phyloP scores from a whole-genome alignment of 1,139 yeast species.

The Blastobotrys proliferans region DNA sequence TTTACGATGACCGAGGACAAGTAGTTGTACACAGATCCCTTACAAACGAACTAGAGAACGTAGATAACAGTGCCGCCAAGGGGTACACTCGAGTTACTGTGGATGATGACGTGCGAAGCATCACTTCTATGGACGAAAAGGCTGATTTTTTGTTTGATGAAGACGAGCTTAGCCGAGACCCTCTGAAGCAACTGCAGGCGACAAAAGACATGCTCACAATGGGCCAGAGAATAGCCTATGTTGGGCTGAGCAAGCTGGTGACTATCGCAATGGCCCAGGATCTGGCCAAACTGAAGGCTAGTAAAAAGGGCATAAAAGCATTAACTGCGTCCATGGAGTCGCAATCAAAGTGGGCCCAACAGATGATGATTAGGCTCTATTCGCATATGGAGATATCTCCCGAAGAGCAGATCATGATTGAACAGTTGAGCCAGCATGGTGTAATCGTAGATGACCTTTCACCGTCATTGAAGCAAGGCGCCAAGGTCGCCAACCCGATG shows the following conservation, averaged over 20 bases:
- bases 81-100: conserved; percentile 91
- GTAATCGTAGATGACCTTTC: conserved; percentile 69
- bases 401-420: conserved; percentile 82
- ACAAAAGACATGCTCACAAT: conserved; percentile 81
- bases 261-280: conserved; percentile 79
- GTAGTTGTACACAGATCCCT: conserved; percentile 35
- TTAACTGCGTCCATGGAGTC: conserved; percentile 72
- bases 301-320: conserved; percentile 43
- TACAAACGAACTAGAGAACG: background rate
- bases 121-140: conserved; percentile 62
- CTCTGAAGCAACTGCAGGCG: conserved; percentile 63
- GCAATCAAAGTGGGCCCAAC: conserved; percentile 81
- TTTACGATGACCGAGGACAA: conserved; percentile 56
- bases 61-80: conserved; percentile 32
- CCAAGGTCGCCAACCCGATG: conserved; percentile 31
- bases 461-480: conserved; percentile 39
- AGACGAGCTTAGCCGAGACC: conserved; percentile 45
- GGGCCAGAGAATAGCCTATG: conserved; percentile 85
- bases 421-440: conserved; percentile 79
- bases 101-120: conserved; percentile 79
- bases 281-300: conserved; percentile 56
- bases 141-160: conserved; percentile 77
- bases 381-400: conserved; percentile 71
- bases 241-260: conserved; percentile 74
- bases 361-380: conserved; percentile 65